Evolutionary conservation across 305 asterid genomes (phyloP).

Genomic region (Salvia sclarea): DNA sequence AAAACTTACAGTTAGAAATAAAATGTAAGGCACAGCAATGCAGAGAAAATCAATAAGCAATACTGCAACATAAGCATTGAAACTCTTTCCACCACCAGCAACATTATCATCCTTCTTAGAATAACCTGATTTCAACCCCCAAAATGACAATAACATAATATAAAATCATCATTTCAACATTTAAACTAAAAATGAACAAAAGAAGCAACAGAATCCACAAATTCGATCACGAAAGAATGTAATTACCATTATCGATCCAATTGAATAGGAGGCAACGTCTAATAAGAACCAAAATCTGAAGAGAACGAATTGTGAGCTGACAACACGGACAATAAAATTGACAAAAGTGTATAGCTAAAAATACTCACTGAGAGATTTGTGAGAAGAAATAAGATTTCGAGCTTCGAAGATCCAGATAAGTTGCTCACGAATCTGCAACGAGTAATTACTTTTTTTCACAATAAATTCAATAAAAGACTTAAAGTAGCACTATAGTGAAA

Average conservation of each 20-base stretch:
- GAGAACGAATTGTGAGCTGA: slow-evolving; percentile 17
- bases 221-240: neutral
- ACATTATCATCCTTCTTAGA: slow-evolving; percentile 60
- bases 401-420: slow-evolving; percentile 71
- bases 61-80: slow-evolving; percentile 40
- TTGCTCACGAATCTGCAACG: slow-evolving; percentile 83
- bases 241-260: slow-evolving; percentile 44
- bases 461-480: neutral
- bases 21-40: slow-evolving; percentile 54
- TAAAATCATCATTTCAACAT: neutral
- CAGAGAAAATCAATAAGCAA: slow-evolving; percentile 56
- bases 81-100: slow-evolving; percentile 38
- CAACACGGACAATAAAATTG: neutral
- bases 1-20: slow-evolving; percentile 70
- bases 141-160: neutral
- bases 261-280: slow-evolving; percentile 55
- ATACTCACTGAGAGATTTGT: slow-evolving; percentile 52
- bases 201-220: neutral
- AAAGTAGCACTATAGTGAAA: neutral
- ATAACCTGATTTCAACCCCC: slow-evolving; percentile 36
- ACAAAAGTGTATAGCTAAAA: neutral
- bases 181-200: neutral
- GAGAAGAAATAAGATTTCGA: slow-evolving; percentile 55
- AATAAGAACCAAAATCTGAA: slow-evolving; percentile 54
- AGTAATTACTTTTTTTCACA: neutral